Evolutionary conservation across 768 basidiomycete species (phyloP), one percentile per base, ranked within the genome.

Genomic region (Strobilomyces echinocephalus): DNA sequence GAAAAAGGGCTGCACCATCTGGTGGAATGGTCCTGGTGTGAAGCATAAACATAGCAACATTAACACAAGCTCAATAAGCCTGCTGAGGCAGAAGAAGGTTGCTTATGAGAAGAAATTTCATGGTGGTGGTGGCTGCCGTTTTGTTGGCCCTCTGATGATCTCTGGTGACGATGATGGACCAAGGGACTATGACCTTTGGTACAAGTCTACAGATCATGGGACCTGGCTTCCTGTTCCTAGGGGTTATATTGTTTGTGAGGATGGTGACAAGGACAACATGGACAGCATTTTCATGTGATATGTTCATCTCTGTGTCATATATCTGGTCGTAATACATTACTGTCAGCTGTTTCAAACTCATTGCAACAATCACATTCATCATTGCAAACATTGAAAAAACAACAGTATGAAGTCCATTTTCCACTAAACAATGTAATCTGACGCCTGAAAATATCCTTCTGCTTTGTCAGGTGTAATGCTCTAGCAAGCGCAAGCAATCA

Each of bases 381-480:
- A n/a, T n/a, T n/a, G n/a, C n/a, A n/a, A n/a, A n/a, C n/a, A n/a
- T n/a, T n/a, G n/a, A n/a, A n/a, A n/a, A n/a, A n/a, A n/a, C n/a
- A n/a, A n/a, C n/a, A n/a, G n/a, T n/a, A n/a, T n/a, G n/a, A n/a
- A n/a, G n/a, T n/a, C n/a, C n/a, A n/a, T n/a, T n/a, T n/a, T n/a
- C n/a, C n/a, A n/a, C n/a, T n/a, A 8, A 28, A 8, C 8, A 28
- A 4, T 48, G 20, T 54, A 58, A 3, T 49, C 47, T 0, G 28
- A 58, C 24, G 36, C 30, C 3, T 8, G 14, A 38, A 58, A 58
- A 43, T 52, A 58, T 0, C 48, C 48, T 28, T 21, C 48, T 4
- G 48, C 51, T 4, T 59, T 52, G n/a, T 59, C n/a, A 0, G 38
- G 45, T 0, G n/a, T 56, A 9, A 55, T 59, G 8, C 10, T 43